These are phyloP conservation scores for Lactarius hatsudake DNA, from an alignment of 768 basidiomycete genomes.

Conservation along the genomic window DNA sequence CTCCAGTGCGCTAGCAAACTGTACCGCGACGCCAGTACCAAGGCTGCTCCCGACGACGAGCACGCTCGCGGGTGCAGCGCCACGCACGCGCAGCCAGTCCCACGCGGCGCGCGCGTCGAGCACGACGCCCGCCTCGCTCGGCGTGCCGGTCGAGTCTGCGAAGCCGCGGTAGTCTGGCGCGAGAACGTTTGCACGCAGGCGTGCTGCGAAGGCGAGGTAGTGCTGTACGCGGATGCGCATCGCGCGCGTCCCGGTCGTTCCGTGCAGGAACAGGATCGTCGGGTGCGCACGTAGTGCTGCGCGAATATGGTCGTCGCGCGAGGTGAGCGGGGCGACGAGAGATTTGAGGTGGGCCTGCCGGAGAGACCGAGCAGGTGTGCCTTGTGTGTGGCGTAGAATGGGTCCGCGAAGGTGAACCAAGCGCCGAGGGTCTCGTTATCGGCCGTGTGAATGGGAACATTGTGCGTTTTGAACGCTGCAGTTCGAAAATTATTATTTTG, in stretches of 20 bases:
- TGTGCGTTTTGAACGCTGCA: constrained; percentile 54
- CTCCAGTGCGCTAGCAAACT: constrained; percentile 42
- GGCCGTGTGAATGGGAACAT: constrained; percentile 63
- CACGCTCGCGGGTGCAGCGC: constrained; percentile 58
- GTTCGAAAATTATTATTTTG: not conserved
- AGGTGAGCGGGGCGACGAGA: constrained; percentile 4
- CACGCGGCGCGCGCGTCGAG: constrained; percentile 76
- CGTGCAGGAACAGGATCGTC: constrained; percentile 85
- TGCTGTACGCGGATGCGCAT: constrained; percentile 59
- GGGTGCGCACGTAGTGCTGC: constrained; percentile 57
- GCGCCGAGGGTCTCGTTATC: constrained; percentile 86
- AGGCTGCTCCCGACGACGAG: constrained; percentile 84
- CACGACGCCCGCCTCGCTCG: constrained; percentile 71
- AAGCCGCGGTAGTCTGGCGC: constrained; percentile 93
- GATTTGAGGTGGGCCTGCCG: constrained; percentile 31
- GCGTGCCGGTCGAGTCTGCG: constrained; percentile 78
- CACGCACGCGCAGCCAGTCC: constrained; percentile 67
- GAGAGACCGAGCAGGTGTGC: constrained; percentile 38
- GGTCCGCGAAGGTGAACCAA: constrained; percentile 78
- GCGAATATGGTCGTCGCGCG: constrained; percentile 42
- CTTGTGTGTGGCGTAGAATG: constrained; percentile 42
- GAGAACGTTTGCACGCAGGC: constrained; percentile 71
- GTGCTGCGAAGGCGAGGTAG: constrained; percentile 62
- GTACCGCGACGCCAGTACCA: constrained; percentile 74
- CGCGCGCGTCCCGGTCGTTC: constrained; percentile 85